Evolutionary conservation across 768 basidiomycete species (phyloP), one percentile per base, ranked within the genome.

Genomic region (Pleurotus djamor): DNA sequence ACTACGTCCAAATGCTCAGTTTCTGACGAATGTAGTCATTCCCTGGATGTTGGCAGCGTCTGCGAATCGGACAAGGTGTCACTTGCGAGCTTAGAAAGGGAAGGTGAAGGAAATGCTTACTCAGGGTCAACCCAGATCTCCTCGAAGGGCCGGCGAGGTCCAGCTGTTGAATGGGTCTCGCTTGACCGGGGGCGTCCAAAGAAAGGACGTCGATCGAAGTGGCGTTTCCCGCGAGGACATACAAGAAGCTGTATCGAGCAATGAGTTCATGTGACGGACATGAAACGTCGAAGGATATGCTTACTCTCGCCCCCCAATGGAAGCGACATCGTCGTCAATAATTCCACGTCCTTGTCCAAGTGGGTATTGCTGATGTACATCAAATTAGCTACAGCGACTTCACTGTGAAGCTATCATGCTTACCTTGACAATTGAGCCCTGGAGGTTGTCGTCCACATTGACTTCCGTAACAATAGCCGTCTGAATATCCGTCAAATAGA

Each of bases 401-500:
- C 32, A 5, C 35, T 49, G 36, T 6, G 14, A 37, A 10, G 43
- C 9, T 13, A 33, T 37, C 21, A 28, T 64, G 65, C 16, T 41
- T 37, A 75, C 78, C 70, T 76, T 78, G 45, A 81, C 78, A 44
- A 83, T 75, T n/a, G 71, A 69, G 4, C 71, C 76, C 57, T 73
- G 72, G 34, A 83, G 72, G 60, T 80, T 77, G 61, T 71, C 67
- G 64, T 80, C 76, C 48, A 84, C 73, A 48, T 74, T 71, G 43
- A 81, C 74, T 68, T 83, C 82, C 0, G 80, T 82, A 44, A 77
- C 67, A 6, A 67, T 65, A 4, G 74, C 64, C 37, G 77, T 79
- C 2, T 65, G 71, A 44, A 79, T 76, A 57, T 80, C 78, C 33
- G 73, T 79, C 12, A 80, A 63, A 66, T 76, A 80, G 69, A 76